Evolutionary conservation across 495 filamentous ascomycete genomes (phyloP).

Genomic region (Usnea hakonensis): DNA sequence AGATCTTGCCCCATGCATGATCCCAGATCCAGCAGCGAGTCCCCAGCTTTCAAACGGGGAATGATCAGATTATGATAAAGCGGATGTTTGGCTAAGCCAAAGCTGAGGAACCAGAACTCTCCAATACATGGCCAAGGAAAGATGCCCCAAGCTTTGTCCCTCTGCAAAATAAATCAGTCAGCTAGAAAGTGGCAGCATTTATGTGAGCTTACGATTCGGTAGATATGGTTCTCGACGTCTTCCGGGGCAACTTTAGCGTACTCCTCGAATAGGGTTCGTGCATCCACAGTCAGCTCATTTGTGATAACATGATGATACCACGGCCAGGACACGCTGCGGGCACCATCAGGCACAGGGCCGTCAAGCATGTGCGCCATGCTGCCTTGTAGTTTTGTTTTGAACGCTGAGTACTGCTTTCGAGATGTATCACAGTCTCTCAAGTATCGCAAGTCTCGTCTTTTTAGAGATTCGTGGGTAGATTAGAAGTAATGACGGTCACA

Average conservation of each 20-base stretch:
- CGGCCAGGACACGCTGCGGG: conserved; percentile 24
- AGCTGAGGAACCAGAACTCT: conserved; percentile 34
- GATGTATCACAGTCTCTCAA: too few relatives aligned
- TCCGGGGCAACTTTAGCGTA: conserved; percentile 25
- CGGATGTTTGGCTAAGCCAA: conserved; percentile 23
- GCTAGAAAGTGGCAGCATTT: not conserved
- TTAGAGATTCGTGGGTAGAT: not conserved
- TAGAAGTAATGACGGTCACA: not conserved
- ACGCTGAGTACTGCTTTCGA: not conserved
- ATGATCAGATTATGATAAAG: conserved; percentile 22
- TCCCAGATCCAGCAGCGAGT: conserved; percentile 24
- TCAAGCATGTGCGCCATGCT: conserved; percentile 25
- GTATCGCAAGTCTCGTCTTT: not conserved
- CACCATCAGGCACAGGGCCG: conserved; percentile 21
- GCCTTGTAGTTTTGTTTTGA: too few relatives aligned
- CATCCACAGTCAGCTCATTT: conserved; percentile 19
- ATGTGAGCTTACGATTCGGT: conserved; percentile 18
- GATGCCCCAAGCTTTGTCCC: conserved; percentile 27
- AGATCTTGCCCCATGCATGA: conserved; percentile 27
- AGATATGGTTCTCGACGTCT: conserved; percentile 22
- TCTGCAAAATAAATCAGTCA: conserved; percentile 2
- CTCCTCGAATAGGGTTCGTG: conserved; percentile 22
- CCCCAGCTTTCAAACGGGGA: conserved; percentile 19
- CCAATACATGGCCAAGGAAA: conserved; percentile 37
- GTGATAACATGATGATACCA: conserved; percentile 24